phyloP scores from a whole-genome alignment of 345 rosid species.

The Eutrema japonicum region DNA sequence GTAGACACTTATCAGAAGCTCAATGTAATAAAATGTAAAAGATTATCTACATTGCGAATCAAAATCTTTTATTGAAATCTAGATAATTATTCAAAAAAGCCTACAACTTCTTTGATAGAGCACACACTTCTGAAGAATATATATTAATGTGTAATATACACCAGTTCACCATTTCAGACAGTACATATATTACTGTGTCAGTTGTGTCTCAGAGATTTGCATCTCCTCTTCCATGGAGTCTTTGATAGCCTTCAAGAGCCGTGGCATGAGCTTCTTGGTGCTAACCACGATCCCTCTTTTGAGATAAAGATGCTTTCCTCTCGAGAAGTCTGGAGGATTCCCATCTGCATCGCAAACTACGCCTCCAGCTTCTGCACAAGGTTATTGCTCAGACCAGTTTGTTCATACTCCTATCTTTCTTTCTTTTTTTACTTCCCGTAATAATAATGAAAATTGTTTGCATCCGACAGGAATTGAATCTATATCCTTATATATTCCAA shows the following conservation, averaged over 20 bases:
- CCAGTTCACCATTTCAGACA: constrained; percentile 6
- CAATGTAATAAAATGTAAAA: constrained; percentile 25
- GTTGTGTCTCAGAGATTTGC: constrained; percentile 21
- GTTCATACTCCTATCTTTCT: neutral
- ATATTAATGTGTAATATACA: neutral
- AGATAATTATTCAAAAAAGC: constrained; percentile 5
- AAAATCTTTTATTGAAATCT: constrained; percentile 14
- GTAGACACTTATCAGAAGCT: neutral
- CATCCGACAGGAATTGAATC: no score
- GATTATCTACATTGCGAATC: neutral
- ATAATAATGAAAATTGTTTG: neutral
- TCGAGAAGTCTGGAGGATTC: constrained; percentile 68
- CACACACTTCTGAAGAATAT: constrained; percentile 8
- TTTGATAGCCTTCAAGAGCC: constrained; percentile 64
- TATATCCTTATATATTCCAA: neutral
- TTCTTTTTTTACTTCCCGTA: neutral
- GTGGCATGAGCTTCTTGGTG: constrained; percentile 75
- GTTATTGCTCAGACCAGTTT: constrained; percentile 17
- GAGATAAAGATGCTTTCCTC: constrained; percentile 60
- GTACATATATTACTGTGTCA: constrained; percentile 4
- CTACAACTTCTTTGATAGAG: constrained; percentile 9
- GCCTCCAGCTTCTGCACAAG: constrained; percentile 79
- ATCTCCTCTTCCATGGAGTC: constrained; percentile 62
- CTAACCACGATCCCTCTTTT: constrained; percentile 68
- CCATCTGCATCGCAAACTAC: constrained; percentile 70